These are phyloP conservation scores for Thraustochytrium striatum DNA, from an alignment of 352 stramenopile species.

Conservation along the genomic window DNA sequence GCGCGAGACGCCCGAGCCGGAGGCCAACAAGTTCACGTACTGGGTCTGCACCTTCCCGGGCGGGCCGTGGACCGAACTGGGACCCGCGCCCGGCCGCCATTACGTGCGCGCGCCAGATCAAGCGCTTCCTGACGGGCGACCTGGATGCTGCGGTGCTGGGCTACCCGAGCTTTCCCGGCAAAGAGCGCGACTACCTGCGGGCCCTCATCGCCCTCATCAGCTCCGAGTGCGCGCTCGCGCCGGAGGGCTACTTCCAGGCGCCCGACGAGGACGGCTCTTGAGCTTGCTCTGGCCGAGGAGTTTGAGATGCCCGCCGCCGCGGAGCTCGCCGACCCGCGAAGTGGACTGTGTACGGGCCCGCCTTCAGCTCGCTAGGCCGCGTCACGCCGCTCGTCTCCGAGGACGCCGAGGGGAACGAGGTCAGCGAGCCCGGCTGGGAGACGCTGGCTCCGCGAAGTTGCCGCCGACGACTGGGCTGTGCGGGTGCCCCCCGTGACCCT, in stretches of 20 bases:
- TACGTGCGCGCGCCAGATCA: slow-evolving; percentile 67
- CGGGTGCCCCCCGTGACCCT: slow-evolving; percentile 66
- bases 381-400: slow-evolving; percentile 66
- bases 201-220: slow-evolving; percentile 81
- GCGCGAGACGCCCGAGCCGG: slow-evolving; percentile 56
- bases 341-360: slow-evolving; percentile 79
- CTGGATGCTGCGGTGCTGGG: slow-evolving; percentile 66
- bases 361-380: slow-evolving; percentile 77
- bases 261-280: slow-evolving; percentile 64
- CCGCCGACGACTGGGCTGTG: slow-evolving; percentile 67
- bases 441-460: slow-evolving; percentile 47
- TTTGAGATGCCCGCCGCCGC: slow-evolving; percentile 67
- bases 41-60: slow-evolving; percentile 61
- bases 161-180: slow-evolving; percentile 78
- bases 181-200: slow-evolving; percentile 75
- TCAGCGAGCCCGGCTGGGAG: slow-evolving; percentile 38
- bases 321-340: slow-evolving; percentile 66
- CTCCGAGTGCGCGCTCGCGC: slow-evolving; percentile 69
- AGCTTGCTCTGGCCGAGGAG: slow-evolving; percentile 61
- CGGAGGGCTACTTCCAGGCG: slow-evolving; percentile 75
- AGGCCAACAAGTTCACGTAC: slow-evolving; percentile 80
- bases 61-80: slow-evolving; percentile 70
- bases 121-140: slow-evolving; percentile 70
- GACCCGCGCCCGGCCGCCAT: slow-evolving; percentile 68
- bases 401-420: slow-evolving; percentile 68